phyloP scores from a whole-genome alignment of 1,139 yeast species.

The Scheffersomyces quercinus region DNA sequence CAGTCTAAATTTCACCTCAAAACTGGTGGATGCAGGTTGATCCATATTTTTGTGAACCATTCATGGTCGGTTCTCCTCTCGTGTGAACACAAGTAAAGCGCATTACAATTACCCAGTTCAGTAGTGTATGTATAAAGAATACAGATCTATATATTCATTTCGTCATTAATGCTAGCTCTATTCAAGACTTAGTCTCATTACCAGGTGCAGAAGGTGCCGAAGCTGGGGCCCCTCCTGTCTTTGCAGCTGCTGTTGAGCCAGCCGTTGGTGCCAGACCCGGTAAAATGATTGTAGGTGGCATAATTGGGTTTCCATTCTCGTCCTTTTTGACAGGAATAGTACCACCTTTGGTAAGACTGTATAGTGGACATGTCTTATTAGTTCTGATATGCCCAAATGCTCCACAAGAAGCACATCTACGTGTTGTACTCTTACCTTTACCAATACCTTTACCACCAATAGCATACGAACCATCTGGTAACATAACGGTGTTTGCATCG shows the following conservation, averaged over 20 bases:
- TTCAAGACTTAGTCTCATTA: background rate
- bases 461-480: conserved; percentile 49
- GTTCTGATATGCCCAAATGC: conserved; percentile 94
- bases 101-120: no score
- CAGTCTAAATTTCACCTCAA: no score
- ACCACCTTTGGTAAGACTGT: conserved; percentile 35
- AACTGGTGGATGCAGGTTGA: no score
- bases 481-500: conserved; percentile 44
- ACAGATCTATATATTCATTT: background rate
- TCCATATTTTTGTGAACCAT: no score
- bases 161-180: background rate
- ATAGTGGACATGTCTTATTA: conserved; percentile 88
- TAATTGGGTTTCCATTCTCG: background rate
- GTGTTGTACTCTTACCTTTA: conserved; percentile 74
- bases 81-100: no score
- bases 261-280: background rate
- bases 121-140: no score
- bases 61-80: no score
- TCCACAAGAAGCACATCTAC: conserved; percentile 94
- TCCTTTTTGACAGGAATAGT: background rate
- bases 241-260: background rate
- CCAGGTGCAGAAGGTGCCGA: background rate
- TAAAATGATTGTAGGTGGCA: background rate
- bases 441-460: conserved; percentile 67
- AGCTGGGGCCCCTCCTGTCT: background rate